Evolutionary conservation across 371 early-diverging fungal species (phyloP), one percentile per base, ranked within the genome.

Genomic region (Mucor velutinosus): DNA sequence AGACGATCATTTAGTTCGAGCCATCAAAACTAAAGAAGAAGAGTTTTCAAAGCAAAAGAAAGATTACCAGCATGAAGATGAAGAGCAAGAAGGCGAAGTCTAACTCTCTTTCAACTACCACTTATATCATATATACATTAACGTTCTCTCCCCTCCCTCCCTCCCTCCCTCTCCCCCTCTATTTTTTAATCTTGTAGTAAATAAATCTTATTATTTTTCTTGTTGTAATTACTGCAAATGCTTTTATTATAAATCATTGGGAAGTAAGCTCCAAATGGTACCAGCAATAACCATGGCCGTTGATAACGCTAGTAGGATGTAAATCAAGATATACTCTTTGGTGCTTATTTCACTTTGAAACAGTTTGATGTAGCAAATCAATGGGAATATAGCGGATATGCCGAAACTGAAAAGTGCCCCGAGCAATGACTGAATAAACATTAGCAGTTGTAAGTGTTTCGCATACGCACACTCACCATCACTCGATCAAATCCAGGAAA

Each of bases 401-500:
- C 78, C 71, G 57, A 89, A 83, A 33, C 79, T 76, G 63, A 88
- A 90, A 23, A 86, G 69, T 6, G 80, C 73, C 4, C 92, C 92
- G 8, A 92, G 72, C 29, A 90, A 56, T 3, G 86, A 72, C 83
- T 83, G 6, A 0, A 11, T 49, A 19, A 7, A 19, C 11, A 45
- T 45, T n/a, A 51, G 37, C 51, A 21, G 11, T 23, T 10, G 11
- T 4, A 51, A 23, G 0, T 51, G 23, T 8, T 51, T 8, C 5
- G 23, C 1, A 23, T 7, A 51, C 33, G 7, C 33, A 19, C 30
- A 65, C 59, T 64, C 74, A 80, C 89, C 84, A 90, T 87, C 4
- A 89, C 76, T 55, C 66, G 60, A 58, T 89, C 81, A 70, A 92
- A 92, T 17, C 77, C 75, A 6, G 91, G 90, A 57, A 88, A 78